Base-by-base conservation (phyloP, 225 moss, liverwort and hornwort genomes). In the Physcomitrium patens region DNA sequence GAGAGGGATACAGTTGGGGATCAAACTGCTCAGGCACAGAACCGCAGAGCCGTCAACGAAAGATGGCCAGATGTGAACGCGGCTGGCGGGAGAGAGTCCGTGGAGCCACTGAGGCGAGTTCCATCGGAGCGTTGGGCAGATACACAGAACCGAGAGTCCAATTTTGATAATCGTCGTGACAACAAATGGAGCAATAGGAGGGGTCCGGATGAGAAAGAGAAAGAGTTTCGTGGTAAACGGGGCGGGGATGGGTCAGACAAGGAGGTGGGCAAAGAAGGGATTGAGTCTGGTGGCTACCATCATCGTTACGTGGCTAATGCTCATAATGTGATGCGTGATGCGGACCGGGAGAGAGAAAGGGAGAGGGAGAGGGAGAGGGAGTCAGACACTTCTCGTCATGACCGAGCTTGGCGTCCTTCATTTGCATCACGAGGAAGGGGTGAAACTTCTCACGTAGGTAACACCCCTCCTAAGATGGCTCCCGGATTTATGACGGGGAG, bases 401-500 rank as follows among this genome's bases (percentile, higher is more conserved):
- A 90, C 53, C 86, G 90, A 70, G 90, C 88, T 6, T 90, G 87
- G 90, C 85, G 90, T 62, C 88, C 90, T 77, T 90, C 90, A 26
- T 90, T 90, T 79, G 87, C 87, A 65, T 84, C 83, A 68, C 83
- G 90, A 80, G 90, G 90, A 78, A 85, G 90, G 82, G 90, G 90
- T 72, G 90, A 90, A 86, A 78, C 79, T 81, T 85, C 85, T 79
- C 90, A 89, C 83, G 75, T 83, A 77, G 86, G 90, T 62, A 85
- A 74, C 45, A 87, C 90, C 1, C 83, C 90, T 76, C 90, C 90
- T 49, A 90, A 90, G 65, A 83, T 90, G 85, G 90, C 90, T 65
- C 90, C 90, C 12, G 99, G 99, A 67, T 99, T 99, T 79, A 84
- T 93, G 77, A 87, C 91, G 20, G 99, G 95, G 20, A 85, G 99